Percentiles rank a stretch among this genome's conserved stretches.
Conservation (phyloP, 2,329 filamentous ascomycete genomes). For the Aureobasidium sp. region DNA sequence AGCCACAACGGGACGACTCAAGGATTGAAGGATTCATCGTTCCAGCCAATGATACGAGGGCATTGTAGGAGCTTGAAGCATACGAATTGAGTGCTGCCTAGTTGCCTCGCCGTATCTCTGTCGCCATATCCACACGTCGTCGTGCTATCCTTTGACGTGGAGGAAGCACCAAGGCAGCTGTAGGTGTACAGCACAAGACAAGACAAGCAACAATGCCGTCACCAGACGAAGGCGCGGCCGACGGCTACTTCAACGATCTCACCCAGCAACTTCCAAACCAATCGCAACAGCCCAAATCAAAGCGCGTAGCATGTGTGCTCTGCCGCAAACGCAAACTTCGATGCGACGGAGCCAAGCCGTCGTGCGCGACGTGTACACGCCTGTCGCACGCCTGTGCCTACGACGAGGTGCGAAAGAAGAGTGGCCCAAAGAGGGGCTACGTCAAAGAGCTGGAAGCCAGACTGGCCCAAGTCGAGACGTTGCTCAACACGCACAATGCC, state of each 20-base stretch:
- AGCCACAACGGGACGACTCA: neutral
- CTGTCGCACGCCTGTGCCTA: constrained; percentile 82
- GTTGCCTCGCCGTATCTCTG: constrained; percentile 6
- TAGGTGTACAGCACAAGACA: neutral
- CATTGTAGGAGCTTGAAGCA: neutral
- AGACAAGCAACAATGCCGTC: constrained; percentile 9
- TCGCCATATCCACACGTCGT: neutral
- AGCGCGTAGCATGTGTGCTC: constrained; percentile 89
- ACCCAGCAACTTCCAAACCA: constrained; percentile 38
- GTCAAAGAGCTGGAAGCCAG: constrained; percentile 90
- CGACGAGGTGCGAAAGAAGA: constrained; percentile 88
- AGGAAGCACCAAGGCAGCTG: neutral
- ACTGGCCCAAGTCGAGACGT: constrained; percentile 77
- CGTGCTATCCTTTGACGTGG: neutral
- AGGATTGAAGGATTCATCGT: constrained; percentile 10
- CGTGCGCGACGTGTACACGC: constrained; percentile 82
- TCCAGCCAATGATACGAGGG: neutral
- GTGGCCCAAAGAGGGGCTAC: constrained; percentile 87
- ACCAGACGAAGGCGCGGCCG: constrained; percentile 13
- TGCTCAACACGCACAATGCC: constrained; percentile 65
- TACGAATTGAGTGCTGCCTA: constrained; percentile 8
- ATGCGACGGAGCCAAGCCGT: constrained; percentile 78
- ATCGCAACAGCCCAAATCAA: constrained; percentile 42
- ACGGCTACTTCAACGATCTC: constrained; percentile 50
- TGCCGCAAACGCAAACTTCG: constrained; percentile 88